phyloP scores from a whole-genome alignment of 2,329 filamentous ascomycete species.

The Penicillium sp. region DNA sequence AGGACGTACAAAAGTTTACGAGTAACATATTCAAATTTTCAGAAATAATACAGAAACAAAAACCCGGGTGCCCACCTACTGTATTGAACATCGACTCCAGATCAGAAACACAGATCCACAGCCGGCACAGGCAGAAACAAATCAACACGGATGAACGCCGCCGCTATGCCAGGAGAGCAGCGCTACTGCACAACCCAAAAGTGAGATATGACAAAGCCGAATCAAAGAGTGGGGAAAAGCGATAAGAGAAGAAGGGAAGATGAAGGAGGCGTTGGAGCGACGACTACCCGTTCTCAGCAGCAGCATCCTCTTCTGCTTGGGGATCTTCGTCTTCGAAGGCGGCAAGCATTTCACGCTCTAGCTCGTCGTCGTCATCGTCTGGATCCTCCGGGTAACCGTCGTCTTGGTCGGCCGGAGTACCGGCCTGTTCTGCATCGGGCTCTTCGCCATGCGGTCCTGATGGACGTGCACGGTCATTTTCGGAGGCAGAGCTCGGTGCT shows the following conservation, averaged over 20 bases:
- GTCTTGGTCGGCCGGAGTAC: slow-evolving; percentile 28
- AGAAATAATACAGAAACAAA: slow-evolving; percentile 2
- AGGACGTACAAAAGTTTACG: background rate
- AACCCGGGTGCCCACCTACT: background rate
- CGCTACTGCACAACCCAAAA: slow-evolving; percentile 20
- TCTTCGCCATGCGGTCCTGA: slow-evolving; percentile 18
- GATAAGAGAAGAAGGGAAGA: background rate
- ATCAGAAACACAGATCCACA: slow-evolving; percentile 1
- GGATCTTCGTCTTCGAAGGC: slow-evolving; percentile 52
- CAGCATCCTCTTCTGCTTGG: slow-evolving; percentile 35
- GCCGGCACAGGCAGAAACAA: slow-evolving; percentile 1
- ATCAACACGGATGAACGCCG: slow-evolving; percentile 19
- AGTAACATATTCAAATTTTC: slow-evolving; percentile 1
- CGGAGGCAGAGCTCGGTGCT: slow-evolving; percentile 14
- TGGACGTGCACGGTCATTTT: slow-evolving; percentile 2
- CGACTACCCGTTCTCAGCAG: slow-evolving; percentile 32
- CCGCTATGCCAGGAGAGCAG: slow-evolving; percentile 34
- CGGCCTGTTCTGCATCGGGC: slow-evolving; percentile 29
- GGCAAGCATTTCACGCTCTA: slow-evolving; percentile 58
- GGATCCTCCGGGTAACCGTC: slow-evolving; percentile 28
- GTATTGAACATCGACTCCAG: slow-evolving; percentile 1
- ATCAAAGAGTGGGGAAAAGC: background rate
- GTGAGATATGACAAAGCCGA: slow-evolving; percentile 1
- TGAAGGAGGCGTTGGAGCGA: background rate
- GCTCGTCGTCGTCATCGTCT: slow-evolving; percentile 47